Evolutionary conservation across 176 grass and related monocot genomes (phyloP).

Genomic region (Otatea glauca): DNA sequence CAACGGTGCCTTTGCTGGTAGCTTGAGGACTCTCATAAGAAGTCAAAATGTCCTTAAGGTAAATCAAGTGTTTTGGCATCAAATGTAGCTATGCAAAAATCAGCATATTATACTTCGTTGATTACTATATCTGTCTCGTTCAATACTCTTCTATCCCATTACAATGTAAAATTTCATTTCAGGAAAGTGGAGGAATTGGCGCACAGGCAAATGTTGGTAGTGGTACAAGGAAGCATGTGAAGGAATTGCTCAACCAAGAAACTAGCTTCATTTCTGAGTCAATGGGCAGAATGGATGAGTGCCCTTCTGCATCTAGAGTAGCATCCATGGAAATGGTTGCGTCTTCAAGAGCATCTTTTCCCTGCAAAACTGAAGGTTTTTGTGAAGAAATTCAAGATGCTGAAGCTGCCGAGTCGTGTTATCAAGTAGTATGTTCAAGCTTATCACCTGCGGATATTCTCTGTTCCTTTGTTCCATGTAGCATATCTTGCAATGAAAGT

Average conservation of each 20-base stretch:
- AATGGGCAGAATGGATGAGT: conserved; percentile 45
- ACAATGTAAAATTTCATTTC: conserved; percentile 44
- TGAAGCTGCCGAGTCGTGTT: conserved; percentile 31
- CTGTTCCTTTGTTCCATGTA: conserved; percentile 89
- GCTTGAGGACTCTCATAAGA: conserved; percentile 23
- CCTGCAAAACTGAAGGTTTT: conserved; percentile 32
- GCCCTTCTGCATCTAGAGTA: conserved; percentile 41
- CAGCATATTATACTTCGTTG: conserved; percentile 4
- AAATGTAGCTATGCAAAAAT: conserved; percentile 17
- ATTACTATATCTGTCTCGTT: conserved; percentile 12
- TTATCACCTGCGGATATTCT: conserved; percentile 67
- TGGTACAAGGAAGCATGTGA: conserved; percentile 58
- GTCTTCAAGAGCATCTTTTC: conserved; percentile 68
- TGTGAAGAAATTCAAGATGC: conserved; percentile 40
- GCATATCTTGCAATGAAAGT: conserved; percentile 61
- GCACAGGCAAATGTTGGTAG: conserved; percentile 39
- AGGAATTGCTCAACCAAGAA: conserved; percentile 55
- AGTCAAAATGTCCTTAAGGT: conserved; percentile 51
- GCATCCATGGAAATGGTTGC: conserved; percentile 61
- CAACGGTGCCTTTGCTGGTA: conserved; percentile 36
- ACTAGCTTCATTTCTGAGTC: conserved; percentile 97
- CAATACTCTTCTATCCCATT: conserved; percentile 9
- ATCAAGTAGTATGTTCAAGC: conserved; percentile 54
- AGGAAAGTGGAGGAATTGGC: conserved; percentile 47
- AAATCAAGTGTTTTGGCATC: conserved; percentile 10